Base-by-base conservation (phyloP, 192 early-diverging fungal species). In the Coemansia sp. region DNA sequence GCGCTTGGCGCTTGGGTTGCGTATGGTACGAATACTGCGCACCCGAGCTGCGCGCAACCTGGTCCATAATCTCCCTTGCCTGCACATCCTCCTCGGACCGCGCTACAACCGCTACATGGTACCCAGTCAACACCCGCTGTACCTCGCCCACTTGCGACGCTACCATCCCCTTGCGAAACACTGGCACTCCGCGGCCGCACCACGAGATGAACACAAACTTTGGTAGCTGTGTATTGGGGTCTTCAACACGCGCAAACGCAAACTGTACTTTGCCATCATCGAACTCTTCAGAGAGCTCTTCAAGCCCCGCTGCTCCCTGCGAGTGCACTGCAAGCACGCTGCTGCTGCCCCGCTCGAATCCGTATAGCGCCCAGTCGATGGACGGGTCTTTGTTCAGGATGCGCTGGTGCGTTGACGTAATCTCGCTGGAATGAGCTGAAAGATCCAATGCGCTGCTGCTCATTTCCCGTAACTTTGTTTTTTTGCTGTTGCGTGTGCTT, bases 151-250 rank as follows among this genome's bases (percentile, higher is more conserved):
- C 76, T 60, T 95, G 93, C 35, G 87, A 81, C 68, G 88, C 89
- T 65, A 95, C 96, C 56, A 94, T 83, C 30, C 92, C 95, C 85
- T 98, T 98, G 73, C 90, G 88, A 49, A 88, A 77, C 62, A 95
- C 94, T 18, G 94, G 94, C 20, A 98, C 96, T 41, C 95, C 95
- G 49, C 91, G 92, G 11, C 96, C 96, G 76, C 95, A 97, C 94
- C 94, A 98, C 18, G 88, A 92, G 65, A 98, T 92, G 60, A 98
- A 89, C 43, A 95, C 93, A 78, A 92, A 91, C 81, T 97, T 98
- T 59, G 89, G 85, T 20, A 98, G 84, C 39, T 86, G 83, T 3
- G 94, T 92, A 64, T 95, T 91, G 15, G 92, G 94, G 76, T 98
- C 96, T 43, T 81, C 75, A n/a, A 95, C 90, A 18, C 88, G 84